A percentile compares a stretch with the other conserved stretches of the same genome.
Evolutionary conservation across 192 early-diverging fungal species (phyloP).

Genomic region (Umbelopsis vinacea): DNA sequence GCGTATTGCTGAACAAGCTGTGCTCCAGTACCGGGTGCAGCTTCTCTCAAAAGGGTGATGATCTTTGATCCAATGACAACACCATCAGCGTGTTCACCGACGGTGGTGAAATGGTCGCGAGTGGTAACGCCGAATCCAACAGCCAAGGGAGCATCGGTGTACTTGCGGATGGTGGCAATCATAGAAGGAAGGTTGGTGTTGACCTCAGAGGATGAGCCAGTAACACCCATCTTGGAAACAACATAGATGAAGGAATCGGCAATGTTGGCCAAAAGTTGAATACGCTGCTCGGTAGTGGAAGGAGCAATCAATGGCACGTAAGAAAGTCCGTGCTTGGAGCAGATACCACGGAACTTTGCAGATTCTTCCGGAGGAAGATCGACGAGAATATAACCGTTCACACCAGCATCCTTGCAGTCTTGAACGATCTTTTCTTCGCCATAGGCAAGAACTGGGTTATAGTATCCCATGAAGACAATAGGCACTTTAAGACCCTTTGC

Average conservation of each 20-base stretch:
- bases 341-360: slow-evolving; percentile 79
- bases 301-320: slow-evolving; percentile 73
- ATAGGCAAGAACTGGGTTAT: slow-evolving; percentile 95
- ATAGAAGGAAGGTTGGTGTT: slow-evolving; percentile 71
- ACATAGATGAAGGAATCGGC: slow-evolving; percentile 97
- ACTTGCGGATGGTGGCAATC: slow-evolving; percentile 76
- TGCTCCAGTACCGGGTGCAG: slow-evolving; percentile 39
- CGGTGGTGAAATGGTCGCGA: slow-evolving; percentile 83
- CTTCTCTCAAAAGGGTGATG: slow-evolving; percentile 77
- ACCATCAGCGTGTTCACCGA: slow-evolving; percentile 89
- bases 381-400: slow-evolving; percentile 96
- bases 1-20: slow-evolving; percentile 53
- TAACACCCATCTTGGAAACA: slow-evolving; percentile 92
- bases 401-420: slow-evolving; percentile 82
- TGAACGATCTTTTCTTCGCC: slow-evolving; percentile 87
- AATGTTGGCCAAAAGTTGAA: slow-evolving; percentile 74
- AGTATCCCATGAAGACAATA: slow-evolving; percentile 98
- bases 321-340: slow-evolving; percentile 58
- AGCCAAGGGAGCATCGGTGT: slow-evolving; percentile 85
- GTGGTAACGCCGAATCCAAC: slow-evolving; percentile 98
- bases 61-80: slow-evolving; percentile 96
- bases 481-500: slow-evolving; percentile 83
- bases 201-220: slow-evolving; percentile 77
- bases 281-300: slow-evolving; percentile 85
- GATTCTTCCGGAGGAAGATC: slow-evolving; percentile 98